A percentile compares a stretch with the other conserved stretches of the same genome.
Evolutionary conservation across 306 rosid species (phyloP).

Genomic region (Begonia fuchsioides): DNA sequence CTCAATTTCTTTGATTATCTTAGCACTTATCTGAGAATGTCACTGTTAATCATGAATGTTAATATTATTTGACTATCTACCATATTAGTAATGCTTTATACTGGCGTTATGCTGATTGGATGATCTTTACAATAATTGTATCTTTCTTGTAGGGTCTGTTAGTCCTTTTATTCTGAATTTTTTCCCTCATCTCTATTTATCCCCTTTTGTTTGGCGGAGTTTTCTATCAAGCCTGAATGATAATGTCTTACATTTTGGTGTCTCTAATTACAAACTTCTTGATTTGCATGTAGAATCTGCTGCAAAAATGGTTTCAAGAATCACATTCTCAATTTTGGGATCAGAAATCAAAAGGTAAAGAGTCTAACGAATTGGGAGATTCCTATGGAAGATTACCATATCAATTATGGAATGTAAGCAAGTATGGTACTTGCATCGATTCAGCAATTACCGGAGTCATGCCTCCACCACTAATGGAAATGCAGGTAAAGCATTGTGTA

Average conservation of each 20-base stretch:
- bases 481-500: constrained; percentile 40
- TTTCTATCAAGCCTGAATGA: not conserved
- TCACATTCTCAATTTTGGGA: constrained; percentile 45
- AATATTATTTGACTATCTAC: too few species aligned
- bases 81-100: not conserved
- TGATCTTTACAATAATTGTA: not conserved
- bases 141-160: not conserved
- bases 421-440: constrained; percentile 73
- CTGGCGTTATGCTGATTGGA: too few species aligned
- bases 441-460: constrained; percentile 83
- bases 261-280: constrained; percentile 11
- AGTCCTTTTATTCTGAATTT: not conserved
- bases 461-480: constrained; percentile 98
- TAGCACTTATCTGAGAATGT: constrained; percentile 1
- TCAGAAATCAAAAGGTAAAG: constrained; percentile 27
- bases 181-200: not conserved
- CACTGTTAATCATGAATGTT: not conserved
- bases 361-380: constrained; percentile 35
- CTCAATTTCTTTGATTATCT: too few species aligned
- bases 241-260: constrained; percentile 1
- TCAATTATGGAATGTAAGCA: constrained; percentile 89
- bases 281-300: constrained; percentile 47
- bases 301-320: constrained; percentile 73
- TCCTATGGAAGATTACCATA: constrained; percentile 43
- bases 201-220: not conserved